Base-by-base conservation (phyloP, 2,329 filamentous ascomycete species). In the Colletotrichum siamense region DNA sequence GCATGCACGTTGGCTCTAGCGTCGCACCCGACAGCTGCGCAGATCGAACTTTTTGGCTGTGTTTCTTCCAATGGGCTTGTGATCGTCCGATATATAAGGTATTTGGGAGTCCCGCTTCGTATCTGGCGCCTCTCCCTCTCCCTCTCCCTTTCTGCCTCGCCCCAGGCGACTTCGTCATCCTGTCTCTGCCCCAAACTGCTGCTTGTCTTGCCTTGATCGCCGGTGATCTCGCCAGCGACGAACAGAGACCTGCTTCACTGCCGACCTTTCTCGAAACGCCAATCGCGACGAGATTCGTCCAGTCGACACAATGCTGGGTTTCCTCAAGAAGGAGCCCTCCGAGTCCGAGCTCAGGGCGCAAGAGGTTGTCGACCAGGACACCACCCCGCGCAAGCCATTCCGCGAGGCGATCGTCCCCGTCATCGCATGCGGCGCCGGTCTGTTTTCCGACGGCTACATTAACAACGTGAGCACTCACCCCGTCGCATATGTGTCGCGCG, bases 361-460 rank as follows among this genome's bases (percentile, higher is more conserved):
- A 9, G 68, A 67, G 28, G n/a, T 44, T 1, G 69, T 32, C 26
- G 34, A 22, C 55, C n/a, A 34, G 26, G 39, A 68, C 16, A 52
- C 24, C 24, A n/a, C 65, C 10, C 71, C 74, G 15, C 64, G 44
- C 30, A 69, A 71, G 30, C 71, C 66, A 32, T 77, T 77, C 52
- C 71, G 71, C 5, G 22, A 69, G 36, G 76, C 76, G 26, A 76
- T 77, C 15, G 26, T 91, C 89, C 95, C 96, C 16, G 94, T 95
- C 1, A 93, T 98, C 79, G 96, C 96, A 59, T 98, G 95, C 82
- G 96, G 96, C 78, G 95, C 96, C 68, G 96, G 96, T 81, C 89
- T 98, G 3, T 98, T 98, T 85, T 96, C 94, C 28, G 96, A 98
- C 84, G 96, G 96, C 18, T 98, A 98, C 84, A 91, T 98, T 82